phyloP scores from a whole-genome alignment of 1,139 yeast species.

The Nadsonia commutata region DNA sequence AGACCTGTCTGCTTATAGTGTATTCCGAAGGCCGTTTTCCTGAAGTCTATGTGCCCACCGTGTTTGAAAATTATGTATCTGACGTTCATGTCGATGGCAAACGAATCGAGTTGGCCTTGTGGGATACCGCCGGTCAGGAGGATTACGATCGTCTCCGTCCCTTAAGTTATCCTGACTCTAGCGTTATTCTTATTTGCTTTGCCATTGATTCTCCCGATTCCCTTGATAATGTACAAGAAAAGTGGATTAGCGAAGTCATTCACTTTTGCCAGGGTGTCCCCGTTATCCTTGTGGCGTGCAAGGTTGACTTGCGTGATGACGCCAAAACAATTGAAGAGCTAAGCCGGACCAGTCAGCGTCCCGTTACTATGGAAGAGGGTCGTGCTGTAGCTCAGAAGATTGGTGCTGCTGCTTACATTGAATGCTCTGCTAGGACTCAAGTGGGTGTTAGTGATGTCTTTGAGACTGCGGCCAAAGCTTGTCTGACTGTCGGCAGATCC shows the following conservation, averaged over 20 bases:
- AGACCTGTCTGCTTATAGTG: constrained; percentile 40
- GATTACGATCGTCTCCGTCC: constrained; percentile 94
- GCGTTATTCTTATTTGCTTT: constrained; percentile 84
- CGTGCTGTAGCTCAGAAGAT: constrained; percentile 68
- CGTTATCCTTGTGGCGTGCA: constrained; percentile 80
- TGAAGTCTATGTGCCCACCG: constrained; percentile 89
- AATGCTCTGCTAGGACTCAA: constrained; percentile 76
- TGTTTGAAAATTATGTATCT: constrained; percentile 87
- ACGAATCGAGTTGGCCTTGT: constrained; percentile 82
- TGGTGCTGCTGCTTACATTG: constrained; percentile 69
- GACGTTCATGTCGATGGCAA: constrained; percentile 88
- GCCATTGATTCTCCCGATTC: constrained; percentile 88
- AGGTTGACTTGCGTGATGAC: constrained; percentile 70
- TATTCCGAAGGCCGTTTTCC: constrained; percentile 95
- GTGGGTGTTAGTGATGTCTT: constrained; percentile 67
- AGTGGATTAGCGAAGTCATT: constrained; percentile 87
- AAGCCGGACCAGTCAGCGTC: constrained; percentile 70
- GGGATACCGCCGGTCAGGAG: constrained; percentile 99
- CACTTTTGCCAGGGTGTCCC: constrained; percentile 95
- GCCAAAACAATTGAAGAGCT: constrained; percentile 68
- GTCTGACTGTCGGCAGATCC: constrained; percentile 37
- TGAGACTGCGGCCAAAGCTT: constrained; percentile 84
- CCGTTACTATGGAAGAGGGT: constrained; percentile 76
- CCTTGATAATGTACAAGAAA: constrained; percentile 81
- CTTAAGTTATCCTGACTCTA: constrained; percentile 82